These are phyloP conservation scores for Xanthoceras sorbifolium DNA, from an alignment of 345 rosid genomes.

Conservation along the genomic window DNA sequence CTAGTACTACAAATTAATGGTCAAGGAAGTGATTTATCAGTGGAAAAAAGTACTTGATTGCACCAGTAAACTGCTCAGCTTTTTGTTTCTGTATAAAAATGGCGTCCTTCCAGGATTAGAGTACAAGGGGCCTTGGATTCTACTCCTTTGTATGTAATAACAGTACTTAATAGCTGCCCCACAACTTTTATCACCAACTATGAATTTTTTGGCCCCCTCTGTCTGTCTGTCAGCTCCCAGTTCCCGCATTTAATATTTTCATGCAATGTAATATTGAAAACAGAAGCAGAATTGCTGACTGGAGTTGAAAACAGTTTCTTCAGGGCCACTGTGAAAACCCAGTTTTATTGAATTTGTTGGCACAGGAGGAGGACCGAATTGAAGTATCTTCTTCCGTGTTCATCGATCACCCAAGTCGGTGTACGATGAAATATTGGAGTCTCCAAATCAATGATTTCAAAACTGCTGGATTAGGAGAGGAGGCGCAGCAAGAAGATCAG, in stretches of 20 bases:
- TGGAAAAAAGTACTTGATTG: slow-evolving; percentile 19
- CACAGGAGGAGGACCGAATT: too few species aligned
- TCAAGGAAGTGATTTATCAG: slow-evolving; percentile 3
- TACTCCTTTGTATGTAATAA: slow-evolving; percentile 18
- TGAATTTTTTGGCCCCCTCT: slow-evolving; percentile 27
- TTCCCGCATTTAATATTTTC: slow-evolving; percentile 17
- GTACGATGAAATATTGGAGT: slow-evolving; percentile 30
- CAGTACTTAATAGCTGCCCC: slow-evolving; percentile 25
- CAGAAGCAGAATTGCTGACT: not conserved
- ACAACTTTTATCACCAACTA: slow-evolving; percentile 26
- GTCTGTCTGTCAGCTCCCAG: slow-evolving; percentile 27
- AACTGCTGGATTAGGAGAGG: too few species aligned
- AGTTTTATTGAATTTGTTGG: slow-evolving; percentile 27
- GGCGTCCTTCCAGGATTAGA: slow-evolving; percentile 28
- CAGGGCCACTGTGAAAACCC: slow-evolving; percentile 36
- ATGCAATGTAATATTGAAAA: not conserved
- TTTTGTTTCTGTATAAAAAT: slow-evolving; percentile 33
- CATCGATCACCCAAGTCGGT: too few species aligned
- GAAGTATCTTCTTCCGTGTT: slow-evolving; percentile 39
- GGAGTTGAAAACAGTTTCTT: slow-evolving; percentile 18
- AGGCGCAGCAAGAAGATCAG: slow-evolving; percentile 31
- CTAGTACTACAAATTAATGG: not conserved
- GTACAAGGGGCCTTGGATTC: slow-evolving; percentile 25
- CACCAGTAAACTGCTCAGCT: slow-evolving; percentile 21
- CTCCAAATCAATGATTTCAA: slow-evolving; percentile 33